Conservation (phyloP, 805 yeast genomes). For the Candida qinlingensis region DNA sequence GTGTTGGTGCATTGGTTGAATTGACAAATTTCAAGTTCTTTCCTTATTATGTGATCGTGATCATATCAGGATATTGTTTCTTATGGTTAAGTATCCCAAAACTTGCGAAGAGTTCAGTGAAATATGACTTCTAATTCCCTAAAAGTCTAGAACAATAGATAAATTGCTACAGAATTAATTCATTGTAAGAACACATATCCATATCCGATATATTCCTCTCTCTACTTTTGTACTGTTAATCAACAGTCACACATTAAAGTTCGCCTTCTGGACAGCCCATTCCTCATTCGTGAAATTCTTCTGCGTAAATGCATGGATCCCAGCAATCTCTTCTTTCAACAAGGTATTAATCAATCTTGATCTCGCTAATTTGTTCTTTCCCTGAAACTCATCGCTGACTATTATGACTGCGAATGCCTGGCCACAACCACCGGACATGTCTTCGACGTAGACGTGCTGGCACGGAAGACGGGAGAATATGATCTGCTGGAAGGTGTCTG, state of each 20-base stretch:
- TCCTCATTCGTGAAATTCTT: constrained; percentile 86
- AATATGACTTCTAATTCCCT: constrained; percentile 3
- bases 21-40: constrained; percentile 23
- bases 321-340: constrained; percentile 76
- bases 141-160: neutral
- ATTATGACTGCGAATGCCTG: constrained; percentile 94
- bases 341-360: constrained; percentile 80
- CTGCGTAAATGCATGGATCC: constrained; percentile 94
- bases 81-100: constrained; percentile 10
- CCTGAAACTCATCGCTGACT: constrained; percentile 65
- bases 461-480: constrained; percentile 9
- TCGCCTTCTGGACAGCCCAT: constrained; percentile 44
- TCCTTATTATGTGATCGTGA: constrained; percentile 18
- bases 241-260: constrained; percentile 15
- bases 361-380: constrained; percentile 80
- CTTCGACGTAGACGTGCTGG: constrained; percentile 60
- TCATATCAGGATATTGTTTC: constrained; percentile 8
- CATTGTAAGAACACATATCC: neutral
- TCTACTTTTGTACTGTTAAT: no score
- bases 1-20: constrained; percentile 43
- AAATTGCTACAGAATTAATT: neutral
- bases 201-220: neutral
- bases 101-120: neutral
- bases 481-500: constrained; percentile 4
- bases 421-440: constrained; percentile 85